phyloP scores from a whole-genome alignment of 129 eudicot species.

The Arctium lappa region DNA sequence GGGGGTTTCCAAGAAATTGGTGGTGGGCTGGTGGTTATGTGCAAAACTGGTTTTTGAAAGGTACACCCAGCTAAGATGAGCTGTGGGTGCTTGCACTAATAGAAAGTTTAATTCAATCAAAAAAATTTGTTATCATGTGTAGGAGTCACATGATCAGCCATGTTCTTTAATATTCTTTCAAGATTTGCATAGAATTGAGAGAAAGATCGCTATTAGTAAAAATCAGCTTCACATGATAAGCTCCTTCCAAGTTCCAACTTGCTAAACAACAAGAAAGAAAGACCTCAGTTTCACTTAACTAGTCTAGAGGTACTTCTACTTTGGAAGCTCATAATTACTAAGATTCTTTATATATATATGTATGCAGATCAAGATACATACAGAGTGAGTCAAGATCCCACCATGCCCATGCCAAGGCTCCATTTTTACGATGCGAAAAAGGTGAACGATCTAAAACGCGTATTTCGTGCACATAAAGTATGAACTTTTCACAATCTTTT shows the following conservation, averaged over 20 bases:
- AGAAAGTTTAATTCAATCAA: conserved; percentile 14
- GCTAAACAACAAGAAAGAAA: conserved; percentile 12
- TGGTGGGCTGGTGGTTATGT: not conserved
- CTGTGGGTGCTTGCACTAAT: conserved; percentile 30
- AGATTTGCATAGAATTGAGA: conserved; percentile 18
- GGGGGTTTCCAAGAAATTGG: not conserved
- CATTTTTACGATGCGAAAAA: conserved; percentile 5
- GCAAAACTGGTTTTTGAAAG: not conserved
- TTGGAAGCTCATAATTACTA: not conserved
- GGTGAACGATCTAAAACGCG: conserved; percentile 14
- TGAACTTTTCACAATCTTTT: conserved; percentile 14
- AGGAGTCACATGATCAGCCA: conserved; percentile 52
- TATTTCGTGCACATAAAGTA: conserved; percentile 21
- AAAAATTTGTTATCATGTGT: conserved; percentile 36
- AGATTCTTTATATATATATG: conserved; percentile 11
- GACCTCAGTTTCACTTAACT: not conserved
- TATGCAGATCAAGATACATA: conserved; percentile 10
- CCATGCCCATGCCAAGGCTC: conserved; percentile 14
- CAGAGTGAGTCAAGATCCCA: conserved; percentile 20
- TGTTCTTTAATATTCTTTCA: conserved; percentile 33
- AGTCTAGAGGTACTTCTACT: not conserved
- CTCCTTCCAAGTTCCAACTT: conserved; percentile 36
- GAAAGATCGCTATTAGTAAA: conserved; percentile 20
- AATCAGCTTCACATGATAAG: conserved; percentile 38
- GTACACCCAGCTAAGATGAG: conserved; percentile 36